These are phyloP conservation scores for Kwoniella dejecticola DNA, from an alignment of 768 basidiomycete species.

Conservation along the genomic window DNA sequence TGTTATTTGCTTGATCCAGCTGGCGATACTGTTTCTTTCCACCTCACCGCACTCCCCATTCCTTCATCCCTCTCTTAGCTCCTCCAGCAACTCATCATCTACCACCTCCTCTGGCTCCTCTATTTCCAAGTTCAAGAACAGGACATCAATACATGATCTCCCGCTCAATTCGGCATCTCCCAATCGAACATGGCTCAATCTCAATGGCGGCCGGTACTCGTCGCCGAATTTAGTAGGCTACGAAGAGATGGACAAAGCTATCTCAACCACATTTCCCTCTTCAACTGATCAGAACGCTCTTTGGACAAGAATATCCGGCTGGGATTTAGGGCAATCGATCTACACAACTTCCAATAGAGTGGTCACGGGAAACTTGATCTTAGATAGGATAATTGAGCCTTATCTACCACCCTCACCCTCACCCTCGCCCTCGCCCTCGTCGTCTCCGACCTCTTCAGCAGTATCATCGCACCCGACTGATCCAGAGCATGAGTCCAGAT, in stretches of 20 bases:
- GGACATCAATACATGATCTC: slow-evolving; percentile 7
- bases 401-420: not conserved
- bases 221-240: slow-evolving; percentile 35
- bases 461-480: not conserved
- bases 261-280: not conserved
- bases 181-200: slow-evolving; percentile 31
- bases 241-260: slow-evolving; percentile 19
- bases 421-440: not conserved
- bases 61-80: slow-evolving; percentile 9
- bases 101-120: not conserved
- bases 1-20: slow-evolving; percentile 5
- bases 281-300: not conserved
- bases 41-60: slow-evolving; percentile 10
- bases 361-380: not conserved
- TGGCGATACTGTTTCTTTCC: slow-evolving; percentile 22
- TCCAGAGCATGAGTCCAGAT: too few species aligned
- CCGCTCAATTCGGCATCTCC: slow-evolving; percentile 22
- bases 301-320: not conserved
- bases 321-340: not conserved
- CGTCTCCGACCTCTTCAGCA: not conserved
- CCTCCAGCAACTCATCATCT: slow-evolving; percentile 7
- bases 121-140: too few species aligned
- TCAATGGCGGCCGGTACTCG: slow-evolving; percentile 27
- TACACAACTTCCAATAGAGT: not conserved
- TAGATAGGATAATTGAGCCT: slow-evolving; percentile 1